Percentiles rank a stretch among this genome's conserved stretches.
phyloP scores from a whole-genome alignment of 768 basidiomycete genomes.

The Amyloporia xantha region DNA sequence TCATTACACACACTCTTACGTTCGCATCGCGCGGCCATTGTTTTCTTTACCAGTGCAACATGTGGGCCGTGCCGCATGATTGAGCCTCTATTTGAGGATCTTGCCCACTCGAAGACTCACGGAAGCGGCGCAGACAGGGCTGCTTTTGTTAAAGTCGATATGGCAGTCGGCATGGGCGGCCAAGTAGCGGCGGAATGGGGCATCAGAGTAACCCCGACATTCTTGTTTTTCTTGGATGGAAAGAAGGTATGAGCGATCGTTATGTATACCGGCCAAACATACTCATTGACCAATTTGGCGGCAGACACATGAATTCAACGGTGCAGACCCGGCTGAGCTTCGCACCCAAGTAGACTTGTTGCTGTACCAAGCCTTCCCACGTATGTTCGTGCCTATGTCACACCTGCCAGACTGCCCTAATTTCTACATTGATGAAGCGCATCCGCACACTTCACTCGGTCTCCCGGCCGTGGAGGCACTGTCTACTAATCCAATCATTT shows the following conservation, averaged over 20 bases:
- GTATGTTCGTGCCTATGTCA: slow-evolving; percentile 54
- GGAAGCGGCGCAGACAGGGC: slow-evolving; percentile 32
- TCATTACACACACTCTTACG: slow-evolving; percentile 62
- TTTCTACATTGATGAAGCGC: slow-evolving; percentile 41
- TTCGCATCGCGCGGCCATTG: slow-evolving; percentile 65
- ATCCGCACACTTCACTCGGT: slow-evolving; percentile 59
- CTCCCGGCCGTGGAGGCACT: slow-evolving; percentile 56
- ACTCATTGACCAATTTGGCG: not conserved
- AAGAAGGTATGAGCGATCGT: slow-evolving; percentile 44
- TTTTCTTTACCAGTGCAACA: slow-evolving; percentile 71
- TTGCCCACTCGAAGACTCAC: slow-evolving; percentile 56
- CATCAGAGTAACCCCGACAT: slow-evolving; percentile 79
- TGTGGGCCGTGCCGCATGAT: slow-evolving; percentile 82
- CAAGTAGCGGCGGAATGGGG: slow-evolving; percentile 56
- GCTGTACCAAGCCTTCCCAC: slow-evolving; percentile 72
- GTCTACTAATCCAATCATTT: slow-evolving; percentile 71
- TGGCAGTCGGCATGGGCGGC: slow-evolving; percentile 58
- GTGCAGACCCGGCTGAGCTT: slow-evolving; percentile 63
- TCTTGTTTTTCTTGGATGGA: slow-evolving; percentile 79
- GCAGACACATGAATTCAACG: slow-evolving; percentile 66
- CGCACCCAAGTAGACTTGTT: slow-evolving; percentile 69
- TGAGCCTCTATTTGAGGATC: slow-evolving; percentile 73
- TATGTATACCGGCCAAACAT: not conserved
- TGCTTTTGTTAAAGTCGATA: slow-evolving; percentile 82
- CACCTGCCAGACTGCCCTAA: not conserved